phyloP scores from a whole-genome alignment of 1,139 yeast species.

The Candida gigantensis region DNA sequence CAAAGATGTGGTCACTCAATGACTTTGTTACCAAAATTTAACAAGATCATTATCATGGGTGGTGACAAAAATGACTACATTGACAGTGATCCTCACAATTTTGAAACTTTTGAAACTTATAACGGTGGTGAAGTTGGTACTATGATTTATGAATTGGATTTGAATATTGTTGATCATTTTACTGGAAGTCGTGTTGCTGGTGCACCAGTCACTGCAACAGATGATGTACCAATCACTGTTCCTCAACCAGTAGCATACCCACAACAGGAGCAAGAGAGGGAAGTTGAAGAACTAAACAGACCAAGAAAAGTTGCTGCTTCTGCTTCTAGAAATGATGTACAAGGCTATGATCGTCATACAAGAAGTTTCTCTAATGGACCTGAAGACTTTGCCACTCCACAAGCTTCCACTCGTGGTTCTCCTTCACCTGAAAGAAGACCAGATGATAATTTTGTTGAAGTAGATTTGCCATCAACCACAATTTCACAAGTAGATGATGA shows the following conservation, averaged over 20 bases:
- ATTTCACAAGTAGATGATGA: slow-evolving; percentile 17
- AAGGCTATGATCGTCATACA: slow-evolving; percentile 35
- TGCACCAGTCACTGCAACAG: slow-evolving; percentile 3
- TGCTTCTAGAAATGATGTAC: slow-evolving; percentile 15
- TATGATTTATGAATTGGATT: slow-evolving; percentile 63
- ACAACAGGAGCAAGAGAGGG: too few relatives aligned
- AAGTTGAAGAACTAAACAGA: slow-evolving; percentile 4
- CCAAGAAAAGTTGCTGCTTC: slow-evolving; percentile 16
- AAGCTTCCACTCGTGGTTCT: slow-evolving; percentile 23
- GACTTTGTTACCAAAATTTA: slow-evolving; percentile 64
- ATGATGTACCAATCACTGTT: slow-evolving; percentile 4
- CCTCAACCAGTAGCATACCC: background rate
- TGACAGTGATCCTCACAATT: slow-evolving; percentile 35
- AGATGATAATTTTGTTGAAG: slow-evolving; percentile 30
- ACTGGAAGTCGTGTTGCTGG: slow-evolving; percentile 18
- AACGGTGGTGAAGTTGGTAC: slow-evolving; percentile 56
- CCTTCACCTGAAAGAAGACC: slow-evolving; percentile 36
- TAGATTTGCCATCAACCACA: slow-evolving; percentile 27
- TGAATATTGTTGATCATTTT: slow-evolving; percentile 37
- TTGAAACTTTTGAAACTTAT: slow-evolving; percentile 50
- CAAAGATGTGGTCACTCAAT: slow-evolving; percentile 94
- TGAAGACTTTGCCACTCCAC: slow-evolving; percentile 47
- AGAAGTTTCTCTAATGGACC: slow-evolving; percentile 44
- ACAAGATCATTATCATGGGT: slow-evolving; percentile 83
- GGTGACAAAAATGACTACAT: slow-evolving; percentile 77